Evolutionary conservation across 2,329 filamentous ascomycete genomes (phyloP), one percentile per base, ranked within the genome.

Genomic region (Metarhizium sp.): DNA sequence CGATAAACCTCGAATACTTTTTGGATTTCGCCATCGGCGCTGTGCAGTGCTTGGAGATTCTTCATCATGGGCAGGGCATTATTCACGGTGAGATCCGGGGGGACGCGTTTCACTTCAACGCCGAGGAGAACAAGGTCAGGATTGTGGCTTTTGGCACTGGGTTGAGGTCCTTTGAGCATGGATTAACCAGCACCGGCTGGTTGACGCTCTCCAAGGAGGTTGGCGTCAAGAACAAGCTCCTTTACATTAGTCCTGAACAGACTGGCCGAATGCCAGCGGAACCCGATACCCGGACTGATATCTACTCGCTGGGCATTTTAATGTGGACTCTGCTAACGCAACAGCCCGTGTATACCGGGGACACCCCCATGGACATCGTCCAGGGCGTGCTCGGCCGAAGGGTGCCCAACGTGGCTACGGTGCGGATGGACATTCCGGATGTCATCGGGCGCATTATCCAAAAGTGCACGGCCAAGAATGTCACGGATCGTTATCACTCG

Each of bases 201-300:
- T 88, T 87, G 11, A 81, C 81, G 0, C 73, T 96, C 10, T 92
- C 89, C 13, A 86, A 87, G 57, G 89, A 96, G 67, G 73, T 91
- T 7, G 92, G 92, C 2, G 89, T 91, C 45, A 91, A 90, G 71
- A 86, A 92, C 66, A 96, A 95, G 70, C 76, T 97, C 20, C 84
- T 92, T 52, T 96, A 90, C 66, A 95, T 96, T 66, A 92, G 91
- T 50, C 92, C 92, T 0, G 92, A 97, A 67, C 92, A 96, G 74
- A 96, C 92, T 2, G 92, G 92, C 14, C 85, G 92, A 20, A 87
- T 96, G 80, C 89, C 91, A 2, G 90, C 89, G 3, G 92, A 96
- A 68, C 92, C 92, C 1, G 92, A 96, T 70, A 89, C 82, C 47
- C 82, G 92, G 45, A 96, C 92, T 16, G 92, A 97, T 69, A 95